These are phyloP conservation scores for Rhododendron mucronatum DNA, from an alignment of 148 eudicot species.

Conservation along the genomic window DNA sequence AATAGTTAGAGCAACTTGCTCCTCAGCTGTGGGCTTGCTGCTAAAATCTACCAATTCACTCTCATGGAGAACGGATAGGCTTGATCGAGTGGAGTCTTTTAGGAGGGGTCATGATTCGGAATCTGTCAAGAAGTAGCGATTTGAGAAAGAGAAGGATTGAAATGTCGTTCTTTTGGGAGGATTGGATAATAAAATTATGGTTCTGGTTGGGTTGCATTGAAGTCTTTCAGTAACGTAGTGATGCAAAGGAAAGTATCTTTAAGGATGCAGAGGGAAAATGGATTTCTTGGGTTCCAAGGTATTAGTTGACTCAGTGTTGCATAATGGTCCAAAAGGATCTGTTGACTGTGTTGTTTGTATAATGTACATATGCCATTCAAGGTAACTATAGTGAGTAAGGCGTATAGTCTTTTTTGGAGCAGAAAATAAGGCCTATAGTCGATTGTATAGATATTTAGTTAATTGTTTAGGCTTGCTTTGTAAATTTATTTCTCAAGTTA, in stretches of 20 bases:
- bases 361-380: neutral
- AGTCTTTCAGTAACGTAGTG: neutral
- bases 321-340: neutral
- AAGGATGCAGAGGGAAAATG: neutral
- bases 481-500: neutral
- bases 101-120: slow-evolving; percentile 39
- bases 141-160: neutral
- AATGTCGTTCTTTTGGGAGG: neutral
- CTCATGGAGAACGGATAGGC: slow-evolving; percentile 70
- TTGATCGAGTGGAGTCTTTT: slow-evolving; percentile 55
- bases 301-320: neutral
- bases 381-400: neutral
- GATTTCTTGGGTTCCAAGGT: neutral
- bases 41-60: slow-evolving; percentile 60
- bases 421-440: neutral
- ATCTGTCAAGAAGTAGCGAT: slow-evolving; percentile 17
- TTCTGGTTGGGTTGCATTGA: neutral
- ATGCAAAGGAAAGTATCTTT: neutral
- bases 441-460: neutral
- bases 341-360: neutral
- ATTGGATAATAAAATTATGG: neutral
- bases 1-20: slow-evolving; percentile 80
- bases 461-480: neutral
- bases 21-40: slow-evolving; percentile 73
- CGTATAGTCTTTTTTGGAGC: neutral